Conservation (phyloP, 2,329 filamentous ascomycete species). For the Aureobasidium zeae region DNA sequence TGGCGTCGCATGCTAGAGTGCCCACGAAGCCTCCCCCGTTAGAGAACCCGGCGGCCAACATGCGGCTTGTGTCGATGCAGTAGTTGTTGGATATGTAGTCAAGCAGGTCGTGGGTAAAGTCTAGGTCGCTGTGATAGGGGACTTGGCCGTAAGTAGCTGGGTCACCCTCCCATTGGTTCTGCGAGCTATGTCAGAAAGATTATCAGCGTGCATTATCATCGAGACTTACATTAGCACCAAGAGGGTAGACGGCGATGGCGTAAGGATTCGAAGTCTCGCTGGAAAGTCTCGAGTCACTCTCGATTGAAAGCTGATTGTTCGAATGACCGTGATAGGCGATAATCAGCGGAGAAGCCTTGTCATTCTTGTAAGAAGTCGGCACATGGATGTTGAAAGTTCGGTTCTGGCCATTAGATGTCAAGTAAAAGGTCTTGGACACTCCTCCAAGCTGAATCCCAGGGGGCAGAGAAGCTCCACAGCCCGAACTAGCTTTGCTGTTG, state of each 20-base stretch:
- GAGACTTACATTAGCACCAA: slow-evolving; percentile 35
- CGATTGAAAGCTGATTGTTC: slow-evolving; percentile 32
- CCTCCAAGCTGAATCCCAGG: slow-evolving; percentile 19
- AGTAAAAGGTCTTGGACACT: slow-evolving; percentile 18
- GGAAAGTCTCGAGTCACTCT: slow-evolving; percentile 38
- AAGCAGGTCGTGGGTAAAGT: slow-evolving; percentile 36
- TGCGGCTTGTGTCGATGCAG: slow-evolving; percentile 37
- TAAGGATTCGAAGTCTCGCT: slow-evolving; percentile 37
- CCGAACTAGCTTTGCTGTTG: slow-evolving; percentile 20
- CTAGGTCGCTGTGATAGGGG: slow-evolving; percentile 30
- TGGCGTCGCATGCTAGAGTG: slow-evolving; percentile 39
- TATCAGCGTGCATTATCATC: slow-evolving; percentile 24
- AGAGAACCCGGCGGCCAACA: slow-evolving; percentile 43
- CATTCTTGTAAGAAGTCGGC: slow-evolving; percentile 32
- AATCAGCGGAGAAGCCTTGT: slow-evolving; percentile 34
- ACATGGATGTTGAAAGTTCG: slow-evolving; percentile 33
- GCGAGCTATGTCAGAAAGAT: slow-evolving; percentile 36
- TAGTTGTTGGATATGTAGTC: slow-evolving; percentile 28
- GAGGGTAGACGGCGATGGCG: slow-evolving; percentile 38
- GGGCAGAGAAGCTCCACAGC: slow-evolving; percentile 22
- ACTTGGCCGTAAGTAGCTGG: slow-evolving; percentile 30
- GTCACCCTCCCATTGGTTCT: slow-evolving; percentile 35
- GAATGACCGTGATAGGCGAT: slow-evolving; percentile 41
- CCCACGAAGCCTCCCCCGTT: slow-evolving; percentile 45
- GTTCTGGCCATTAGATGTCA: slow-evolving; percentile 22